These are phyloP conservation scores for Leishmania turanica DNA, from an alignment of 208 protist species.

Conservation along the genomic window DNA sequence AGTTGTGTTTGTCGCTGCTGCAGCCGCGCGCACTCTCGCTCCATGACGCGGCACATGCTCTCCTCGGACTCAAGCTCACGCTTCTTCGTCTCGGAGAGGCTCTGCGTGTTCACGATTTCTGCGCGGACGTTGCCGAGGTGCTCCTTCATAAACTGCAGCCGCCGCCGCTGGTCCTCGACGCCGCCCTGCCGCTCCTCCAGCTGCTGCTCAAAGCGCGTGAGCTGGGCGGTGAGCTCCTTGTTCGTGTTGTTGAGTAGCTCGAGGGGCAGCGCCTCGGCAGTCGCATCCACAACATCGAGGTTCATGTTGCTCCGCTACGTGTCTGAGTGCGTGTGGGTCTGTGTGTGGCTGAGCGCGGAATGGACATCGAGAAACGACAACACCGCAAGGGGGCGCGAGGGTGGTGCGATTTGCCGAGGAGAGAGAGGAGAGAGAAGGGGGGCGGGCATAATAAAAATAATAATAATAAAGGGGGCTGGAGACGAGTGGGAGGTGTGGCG, in stretches of 20 bases:
- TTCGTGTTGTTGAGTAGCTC: slow-evolving; percentile 87
- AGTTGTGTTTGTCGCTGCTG: slow-evolving; percentile 57
- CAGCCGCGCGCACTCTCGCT: slow-evolving; percentile 85
- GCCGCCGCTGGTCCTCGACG: slow-evolving; percentile 81
- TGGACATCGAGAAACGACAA: background rate
- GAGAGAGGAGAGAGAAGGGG: background rate
- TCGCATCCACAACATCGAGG: slow-evolving; percentile 78
- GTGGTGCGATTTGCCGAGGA: background rate
- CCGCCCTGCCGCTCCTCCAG: slow-evolving; percentile 51
- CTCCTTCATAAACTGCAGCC: slow-evolving; percentile 89
- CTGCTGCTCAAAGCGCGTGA: slow-evolving; percentile 71
- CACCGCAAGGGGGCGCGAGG: background rate
- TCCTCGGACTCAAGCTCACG: slow-evolving; percentile 93
- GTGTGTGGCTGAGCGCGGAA: background rate
- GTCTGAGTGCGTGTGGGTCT: background rate
- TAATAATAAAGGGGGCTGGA: background rate
- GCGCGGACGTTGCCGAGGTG: slow-evolving; percentile 91
- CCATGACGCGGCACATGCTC: slow-evolving; percentile 88
- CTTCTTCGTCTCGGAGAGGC: slow-evolving; percentile 84
- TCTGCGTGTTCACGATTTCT: slow-evolving; percentile 91
- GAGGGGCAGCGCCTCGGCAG: slow-evolving; percentile 79
- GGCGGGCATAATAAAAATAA: no score
- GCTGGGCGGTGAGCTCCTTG: slow-evolving; percentile 83
- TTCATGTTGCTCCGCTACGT: slow-evolving; percentile 27
- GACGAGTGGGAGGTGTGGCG: background rate